Evolutionary conservation across 768 basidiomycete species (phyloP), one percentile per base, ranked within the genome.

Genomic region (Xerocomellus amylosporus): DNA sequence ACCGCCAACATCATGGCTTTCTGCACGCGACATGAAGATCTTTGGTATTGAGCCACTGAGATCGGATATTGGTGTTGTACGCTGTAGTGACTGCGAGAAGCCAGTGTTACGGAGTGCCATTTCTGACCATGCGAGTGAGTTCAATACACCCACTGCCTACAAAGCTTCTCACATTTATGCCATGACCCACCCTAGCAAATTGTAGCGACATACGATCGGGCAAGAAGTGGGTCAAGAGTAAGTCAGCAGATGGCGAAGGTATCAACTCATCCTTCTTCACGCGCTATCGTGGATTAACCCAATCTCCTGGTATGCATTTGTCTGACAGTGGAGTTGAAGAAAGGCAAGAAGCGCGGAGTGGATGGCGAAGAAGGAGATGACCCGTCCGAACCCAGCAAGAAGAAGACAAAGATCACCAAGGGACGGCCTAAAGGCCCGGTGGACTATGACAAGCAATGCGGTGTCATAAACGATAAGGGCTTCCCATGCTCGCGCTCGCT

Each of bases 391-490:
- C 86, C 87, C 7, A 82, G 84, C 53, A 87, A 87, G 72, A 93
- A 94, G 75, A 92, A 93, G 74, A 70, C 87, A 30, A 88, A 90
- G 69, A 77, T 88, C 47, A 89, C 84, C 19, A 91, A 90, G 69
- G 86, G 88, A 17, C 84, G 90, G 42, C 73, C 81, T 56, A 91
- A 91, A 63, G 90, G 91, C 2, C 93, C 94, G 4, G 84, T 96
- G 46, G 88, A 98, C 72, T 84, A 86, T 59, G 92, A 97, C 75
- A 86, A 82, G 52, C 94, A 97, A 60, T 98, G 96, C 63, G 94
- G 96, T 47, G 96, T 98, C 36, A 96, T 97, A 69, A 98, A 96
- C 73, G 94, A 96, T 74, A 97, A 97, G 71, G 81, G 81, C 41
- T 75, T 93, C 8, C 93, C 92, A 0, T 99, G 96, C 67, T 93